Percentiles rank a stretch among this genome's conserved stretches.
Conservation (phyloP, 1,139 yeast species). For the Pichia sp. region DNA sequence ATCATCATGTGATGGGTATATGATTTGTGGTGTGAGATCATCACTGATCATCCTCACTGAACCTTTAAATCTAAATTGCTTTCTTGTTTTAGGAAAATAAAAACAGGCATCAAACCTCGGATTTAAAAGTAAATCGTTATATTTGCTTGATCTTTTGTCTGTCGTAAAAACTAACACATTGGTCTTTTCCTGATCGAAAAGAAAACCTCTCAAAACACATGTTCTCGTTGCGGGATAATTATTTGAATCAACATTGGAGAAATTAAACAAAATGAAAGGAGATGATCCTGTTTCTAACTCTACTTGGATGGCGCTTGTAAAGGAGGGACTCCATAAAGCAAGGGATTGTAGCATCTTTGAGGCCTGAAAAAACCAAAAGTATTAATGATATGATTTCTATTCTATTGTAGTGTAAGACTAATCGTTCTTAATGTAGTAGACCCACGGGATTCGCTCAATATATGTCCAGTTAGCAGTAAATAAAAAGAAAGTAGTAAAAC, state of each 20-base stretch:
- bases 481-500: too few relatives aligned
- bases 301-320: slow-evolving; percentile 40
- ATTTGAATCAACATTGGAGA: slow-evolving; percentile 53
- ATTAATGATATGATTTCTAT: too few relatives aligned
- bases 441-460: too few relatives aligned
- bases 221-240: slow-evolving; percentile 64
- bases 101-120: slow-evolving; percentile 69
- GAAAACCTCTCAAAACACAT: slow-evolving; percentile 65
- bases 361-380: neutral
- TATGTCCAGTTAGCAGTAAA: too few relatives aligned
- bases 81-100: slow-evolving; percentile 51
- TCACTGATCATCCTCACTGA: slow-evolving; percentile 38
- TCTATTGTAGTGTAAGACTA: too few relatives aligned
- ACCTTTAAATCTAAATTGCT: slow-evolving; percentile 70
- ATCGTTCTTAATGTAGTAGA: too few relatives aligned
- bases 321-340: slow-evolving; percentile 66
- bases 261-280: slow-evolving; percentile 51
- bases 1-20: slow-evolving; percentile 1
- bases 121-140: slow-evolving; percentile 40
- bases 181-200: slow-evolving; percentile 60
- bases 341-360: slow-evolving; percentile 28
- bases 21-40: slow-evolving; percentile 18
- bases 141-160: slow-evolving; percentile 62
- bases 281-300: slow-evolving; percentile 29
- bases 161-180: slow-evolving; percentile 66